These are phyloP conservation scores for Chlamydomonas sp. DNA, from an alignment of 139 green algal genomes.

Conservation along the genomic window DNA sequence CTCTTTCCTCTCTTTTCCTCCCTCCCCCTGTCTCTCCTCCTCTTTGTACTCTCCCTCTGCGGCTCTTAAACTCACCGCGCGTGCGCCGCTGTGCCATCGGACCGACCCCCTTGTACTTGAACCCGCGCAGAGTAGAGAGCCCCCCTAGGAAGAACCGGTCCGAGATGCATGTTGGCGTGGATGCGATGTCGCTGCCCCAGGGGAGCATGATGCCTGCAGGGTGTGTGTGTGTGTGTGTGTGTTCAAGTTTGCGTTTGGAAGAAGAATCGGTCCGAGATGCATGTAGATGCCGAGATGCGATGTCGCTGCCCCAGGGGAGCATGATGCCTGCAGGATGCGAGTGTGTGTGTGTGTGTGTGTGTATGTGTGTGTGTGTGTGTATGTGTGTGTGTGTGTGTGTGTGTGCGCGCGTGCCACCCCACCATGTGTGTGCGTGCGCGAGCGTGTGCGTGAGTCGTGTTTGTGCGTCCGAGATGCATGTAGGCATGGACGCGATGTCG, in stretches of 20 bases:
- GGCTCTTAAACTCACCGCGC: too few relatives aligned
- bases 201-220: conserved; percentile 51
- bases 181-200: conserved; percentile 24
- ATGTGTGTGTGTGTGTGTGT: too few relatives aligned
- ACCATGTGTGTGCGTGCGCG: too few relatives aligned
- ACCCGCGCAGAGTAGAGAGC: conserved; percentile 51
- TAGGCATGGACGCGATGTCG: too few relatives aligned
- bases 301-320: conserved; percentile 41
- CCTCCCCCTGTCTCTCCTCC: too few relatives aligned
- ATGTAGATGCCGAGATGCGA: conserved; percentile 12
- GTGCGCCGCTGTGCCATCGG: conserved; percentile 45
- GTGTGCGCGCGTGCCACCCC: too few relatives aligned
- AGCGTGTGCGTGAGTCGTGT: too few relatives aligned
- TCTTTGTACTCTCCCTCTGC: too few relatives aligned
- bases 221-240: too few relatives aligned
- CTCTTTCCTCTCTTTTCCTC: too few relatives aligned
- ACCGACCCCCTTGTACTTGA: conserved; percentile 49
- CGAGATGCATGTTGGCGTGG: conserved; percentile 32
- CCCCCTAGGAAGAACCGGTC: conserved; percentile 72
- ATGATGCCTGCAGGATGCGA: conserved; percentile 40
- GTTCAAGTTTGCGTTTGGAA: too few relatives aligned
- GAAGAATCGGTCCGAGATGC: conserved; percentile 56
- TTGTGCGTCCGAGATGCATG: too few relatives aligned
- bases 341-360: not conserved
- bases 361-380: not conserved